Evolutionary conservation across 2,329 filamentous ascomycete species (phyloP).

Genomic region (Colletotrichum sp.): DNA sequence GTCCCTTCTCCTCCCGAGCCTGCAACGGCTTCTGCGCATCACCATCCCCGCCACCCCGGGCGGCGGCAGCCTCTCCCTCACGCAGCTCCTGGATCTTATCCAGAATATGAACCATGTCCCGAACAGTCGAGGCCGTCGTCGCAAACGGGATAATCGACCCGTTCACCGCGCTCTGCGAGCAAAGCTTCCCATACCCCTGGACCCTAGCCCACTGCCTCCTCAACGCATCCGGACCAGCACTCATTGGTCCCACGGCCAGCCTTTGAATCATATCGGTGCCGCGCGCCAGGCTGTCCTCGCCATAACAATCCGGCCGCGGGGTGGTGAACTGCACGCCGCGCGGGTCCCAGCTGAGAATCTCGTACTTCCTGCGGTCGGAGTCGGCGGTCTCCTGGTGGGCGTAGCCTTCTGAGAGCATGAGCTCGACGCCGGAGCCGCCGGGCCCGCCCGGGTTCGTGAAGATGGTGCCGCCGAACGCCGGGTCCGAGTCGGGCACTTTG

Average conservation of each 20-base stretch:
- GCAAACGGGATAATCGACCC: conserved; percentile 37
- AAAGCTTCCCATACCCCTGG: conserved; percentile 32
- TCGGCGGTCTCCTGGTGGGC: conserved; percentile 23
- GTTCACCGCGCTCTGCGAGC: conserved; percentile 22
- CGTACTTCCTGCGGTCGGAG: conserved; percentile 38
- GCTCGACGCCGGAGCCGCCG: conserved; percentile 42
- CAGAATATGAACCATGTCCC: conserved; percentile 51
- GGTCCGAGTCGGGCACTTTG: conserved; percentile 38
- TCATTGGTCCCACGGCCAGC: conserved; percentile 33
- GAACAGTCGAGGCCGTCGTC: conserved; percentile 41
- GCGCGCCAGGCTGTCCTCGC: conserved; percentile 31
- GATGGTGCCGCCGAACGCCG: conserved; percentile 46
- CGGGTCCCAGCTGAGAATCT: conserved; percentile 50
- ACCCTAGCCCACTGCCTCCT: conserved; percentile 5
- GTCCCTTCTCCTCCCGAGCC: neutral
- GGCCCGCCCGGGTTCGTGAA: conserved; percentile 52
- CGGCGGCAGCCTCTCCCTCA: neutral
- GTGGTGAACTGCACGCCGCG: conserved; percentile 43
- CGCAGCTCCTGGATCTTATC: conserved; percentile 42
- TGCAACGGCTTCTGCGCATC: neutral
- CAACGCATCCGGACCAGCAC: conserved; percentile 8
- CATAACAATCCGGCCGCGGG: conserved; percentile 44
- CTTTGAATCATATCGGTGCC: conserved; percentile 32
- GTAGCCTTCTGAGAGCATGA: conserved; percentile 29
- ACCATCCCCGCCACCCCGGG: rapidly evolving